Conservation (phyloP, 2,329 filamentous ascomycete genomes). For the Hypoxylon sp. region DNA sequence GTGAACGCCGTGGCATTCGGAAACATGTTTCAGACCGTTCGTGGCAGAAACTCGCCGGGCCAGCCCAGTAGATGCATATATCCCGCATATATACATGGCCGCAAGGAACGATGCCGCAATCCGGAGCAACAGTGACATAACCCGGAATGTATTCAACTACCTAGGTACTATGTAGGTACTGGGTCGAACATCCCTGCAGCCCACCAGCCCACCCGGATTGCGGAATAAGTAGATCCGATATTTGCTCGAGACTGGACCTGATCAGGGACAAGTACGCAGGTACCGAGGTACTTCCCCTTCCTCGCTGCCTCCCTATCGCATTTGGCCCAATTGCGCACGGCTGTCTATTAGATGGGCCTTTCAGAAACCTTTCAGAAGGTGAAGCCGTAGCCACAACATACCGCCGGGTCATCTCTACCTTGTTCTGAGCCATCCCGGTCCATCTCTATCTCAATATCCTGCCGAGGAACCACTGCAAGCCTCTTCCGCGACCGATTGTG, state of each 20-base stretch:
- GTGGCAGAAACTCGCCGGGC: slow-evolving; percentile 15
- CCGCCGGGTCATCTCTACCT: too few relatives aligned
- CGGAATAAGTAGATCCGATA: slow-evolving; percentile 16
- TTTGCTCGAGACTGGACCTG: too few relatives aligned
- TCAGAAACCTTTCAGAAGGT: slow-evolving; percentile 4
- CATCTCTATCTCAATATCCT: neutral
- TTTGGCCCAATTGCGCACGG: neutral
- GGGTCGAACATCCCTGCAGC: too few relatives aligned
- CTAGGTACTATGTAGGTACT: neutral
- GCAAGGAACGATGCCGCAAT: too few relatives aligned
- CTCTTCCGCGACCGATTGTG: neutral
- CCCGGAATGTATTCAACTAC: too few relatives aligned
- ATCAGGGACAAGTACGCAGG: too few relatives aligned
- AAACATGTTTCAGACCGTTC: slow-evolving; percentile 11
- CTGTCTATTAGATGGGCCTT: slow-evolving; percentile 5
- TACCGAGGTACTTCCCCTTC: slow-evolving; percentile 12
- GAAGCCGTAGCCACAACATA: too few relatives aligned
- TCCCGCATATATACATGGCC: too few relatives aligned
- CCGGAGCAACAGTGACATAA: too few relatives aligned
- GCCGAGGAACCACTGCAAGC: slow-evolving; percentile 4
- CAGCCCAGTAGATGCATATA: neutral
- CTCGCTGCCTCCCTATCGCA: neutral
- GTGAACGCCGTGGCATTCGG: slow-evolving; percentile 5
- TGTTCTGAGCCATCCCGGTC: too few relatives aligned
- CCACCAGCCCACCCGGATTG: too few relatives aligned